Base-by-base conservation (phyloP, 139 green algal species). In the Marvania coccoides region DNA sequence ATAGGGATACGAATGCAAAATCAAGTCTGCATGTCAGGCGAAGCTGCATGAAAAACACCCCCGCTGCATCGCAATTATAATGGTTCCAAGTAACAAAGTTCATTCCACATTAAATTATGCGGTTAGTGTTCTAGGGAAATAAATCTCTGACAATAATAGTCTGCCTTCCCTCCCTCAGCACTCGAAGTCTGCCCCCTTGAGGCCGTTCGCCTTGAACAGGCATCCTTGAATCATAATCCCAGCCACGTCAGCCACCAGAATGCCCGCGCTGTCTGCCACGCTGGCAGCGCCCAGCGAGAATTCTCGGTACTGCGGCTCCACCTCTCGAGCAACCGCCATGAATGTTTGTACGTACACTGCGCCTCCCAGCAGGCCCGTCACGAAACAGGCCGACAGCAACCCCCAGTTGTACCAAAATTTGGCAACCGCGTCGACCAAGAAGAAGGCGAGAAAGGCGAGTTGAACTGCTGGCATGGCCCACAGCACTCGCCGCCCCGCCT, bases 261-360 rank as follows among this genome's bases (percentile, higher is more conserved):
- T 81, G 29, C 83, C 83, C 30, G 81, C 9, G 45, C 63, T 78
- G 57, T 89, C 83, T 7, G 69, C 82, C 26, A 89, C 28, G 26
- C 65, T 81, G 13, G 83, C 81, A 14, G 83, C 83, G 3, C 46
- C 65, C 38, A 89, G 34, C 0, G 61, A 74, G 23, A 89, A 88
- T 60, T 88, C 83, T 23, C 65, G 58, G 10, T 72, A 34, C 34
- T 58, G 10, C 3, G 69, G 46, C 0, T 75, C n/a, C 2, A 81
- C 76, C 34, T 87, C 71, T 3, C 47, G 60, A 5, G 63, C 40
- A 19, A 90, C 68, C 4, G 85, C 38, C 0, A 66, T 85, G 58
- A 90, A 90, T 13, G 71, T 74, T 39, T 85, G 82, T 10, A 90
- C 83, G 69, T 90, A 90, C 38, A 85, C 76, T 9, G 71, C 76